These are phyloP conservation scores for Psidium guajava DNA, from an alignment of 345 rosid species.

Conservation along the genomic window DNA sequence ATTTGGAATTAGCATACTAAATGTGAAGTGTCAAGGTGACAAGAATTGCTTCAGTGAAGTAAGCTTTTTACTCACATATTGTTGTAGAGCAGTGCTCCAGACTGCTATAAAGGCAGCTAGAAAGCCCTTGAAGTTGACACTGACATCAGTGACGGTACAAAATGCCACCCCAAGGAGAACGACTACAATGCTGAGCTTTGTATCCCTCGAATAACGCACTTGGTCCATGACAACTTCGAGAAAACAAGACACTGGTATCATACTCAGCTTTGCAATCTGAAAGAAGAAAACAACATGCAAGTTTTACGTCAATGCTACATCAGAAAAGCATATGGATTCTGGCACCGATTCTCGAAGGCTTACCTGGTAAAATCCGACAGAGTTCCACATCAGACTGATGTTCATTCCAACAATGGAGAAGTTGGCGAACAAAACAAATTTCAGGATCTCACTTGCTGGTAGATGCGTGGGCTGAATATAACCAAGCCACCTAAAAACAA, in stretches of 20 bases:
- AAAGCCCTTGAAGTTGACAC: slow-evolving; percentile 89
- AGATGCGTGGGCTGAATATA: slow-evolving; percentile 76
- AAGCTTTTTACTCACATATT: slow-evolving; percentile 57
- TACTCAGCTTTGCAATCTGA: slow-evolving; percentile 97
- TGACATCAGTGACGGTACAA: slow-evolving; percentile 97
- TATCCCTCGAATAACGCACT: slow-evolving; percentile 86
- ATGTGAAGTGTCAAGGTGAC: not conserved
- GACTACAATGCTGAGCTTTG: slow-evolving; percentile 85
- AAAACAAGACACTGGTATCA: slow-evolving; percentile 96
- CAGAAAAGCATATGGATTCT: not conserved
- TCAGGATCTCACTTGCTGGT: slow-evolving; percentile 66
- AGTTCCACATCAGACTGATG: slow-evolving; percentile 98
- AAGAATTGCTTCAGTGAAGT: not conserved
- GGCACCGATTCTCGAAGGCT: not conserved
- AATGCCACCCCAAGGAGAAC: slow-evolving; percentile 97
- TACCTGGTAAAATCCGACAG: slow-evolving; percentile 99
- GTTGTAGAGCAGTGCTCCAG: slow-evolving; percentile 98
- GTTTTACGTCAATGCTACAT: not conserved
- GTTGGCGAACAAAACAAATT: slow-evolving; percentile 85
- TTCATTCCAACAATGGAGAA: slow-evolving; percentile 99
- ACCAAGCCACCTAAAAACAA: slow-evolving; percentile 70
- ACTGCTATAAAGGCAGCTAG: slow-evolving; percentile 86
- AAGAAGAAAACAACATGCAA: not conserved
- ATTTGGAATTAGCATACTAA: not conserved
- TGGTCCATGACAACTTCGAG: slow-evolving; percentile 92